Percentiles rank a stretch among this genome's conserved stretches.
phyloP scores from a whole-genome alignment of 2,329 filamentous ascomycete species.

The Claviceps purpurea region DNA sequence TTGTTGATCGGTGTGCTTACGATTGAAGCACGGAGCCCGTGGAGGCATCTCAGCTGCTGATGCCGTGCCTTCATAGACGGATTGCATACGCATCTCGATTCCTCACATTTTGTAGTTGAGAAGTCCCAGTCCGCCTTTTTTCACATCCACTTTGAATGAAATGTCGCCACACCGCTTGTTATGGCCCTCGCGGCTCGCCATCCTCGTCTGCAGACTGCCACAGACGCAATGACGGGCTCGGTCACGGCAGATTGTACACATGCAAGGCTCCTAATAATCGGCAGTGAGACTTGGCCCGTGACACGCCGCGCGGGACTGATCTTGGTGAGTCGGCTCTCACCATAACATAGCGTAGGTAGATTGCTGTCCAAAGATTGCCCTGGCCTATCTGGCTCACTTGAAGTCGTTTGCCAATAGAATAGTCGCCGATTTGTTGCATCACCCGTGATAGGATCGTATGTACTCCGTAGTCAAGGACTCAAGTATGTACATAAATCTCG shows the following conservation, averaged over 20 bases:
- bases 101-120: conserved; percentile 47
- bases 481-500: conserved; percentile 51
- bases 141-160: conserved; percentile 66
- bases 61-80: too few species aligned
- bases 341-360: conserved; percentile 39
- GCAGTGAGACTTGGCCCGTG: conserved; percentile 60
- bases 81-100: neutral
- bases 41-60: too few species aligned
- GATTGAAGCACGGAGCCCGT: too few species aligned
- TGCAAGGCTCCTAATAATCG: conserved; percentile 65
- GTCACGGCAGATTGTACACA: conserved; percentile 69
- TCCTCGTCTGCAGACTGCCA: conserved; percentile 54
- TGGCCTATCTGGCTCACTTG: conserved; percentile 67
- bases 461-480: conserved; percentile 44
- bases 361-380: conserved; percentile 77
- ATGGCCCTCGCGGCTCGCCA: conserved; percentile 32
- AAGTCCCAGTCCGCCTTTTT: conserved; percentile 48
- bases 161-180: conserved; percentile 54
- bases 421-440: conserved; percentile 53
- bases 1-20: too few species aligned
- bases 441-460: conserved; percentile 32
- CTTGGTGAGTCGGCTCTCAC: conserved; percentile 60
- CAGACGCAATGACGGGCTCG: conserved; percentile 67
- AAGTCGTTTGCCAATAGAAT: conserved; percentile 56
- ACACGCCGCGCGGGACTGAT: conserved; percentile 58